Conservation (phyloP, 176 grass and related monocot species). For the Triticum timopheevii region DNA sequence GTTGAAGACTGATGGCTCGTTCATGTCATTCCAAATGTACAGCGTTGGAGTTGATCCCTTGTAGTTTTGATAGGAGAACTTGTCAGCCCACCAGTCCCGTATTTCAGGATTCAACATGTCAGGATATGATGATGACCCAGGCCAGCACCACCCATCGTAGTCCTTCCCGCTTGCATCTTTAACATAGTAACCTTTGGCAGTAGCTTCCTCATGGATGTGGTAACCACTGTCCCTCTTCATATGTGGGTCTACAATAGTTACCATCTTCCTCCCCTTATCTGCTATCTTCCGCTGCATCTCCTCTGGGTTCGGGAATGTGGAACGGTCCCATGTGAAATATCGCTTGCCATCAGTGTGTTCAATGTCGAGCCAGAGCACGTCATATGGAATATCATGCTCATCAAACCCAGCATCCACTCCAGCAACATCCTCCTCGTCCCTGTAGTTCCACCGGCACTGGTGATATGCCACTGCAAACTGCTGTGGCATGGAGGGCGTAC, state of each 20-base stretch:
- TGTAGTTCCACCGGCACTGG: slow-evolving; percentile 96
- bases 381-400: slow-evolving; percentile 92
- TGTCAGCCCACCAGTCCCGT: slow-evolving; percentile 92
- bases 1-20: slow-evolving; percentile 97
- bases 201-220: slow-evolving; percentile 78
- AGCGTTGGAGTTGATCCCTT: slow-evolving; percentile 82
- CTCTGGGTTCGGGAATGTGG: slow-evolving; percentile 70
- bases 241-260: slow-evolving; percentile 93
- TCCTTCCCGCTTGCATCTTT: slow-evolving; percentile 80
- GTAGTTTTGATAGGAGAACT: slow-evolving; percentile 77
- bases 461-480: slow-evolving; percentile 83
- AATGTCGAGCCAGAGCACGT: slow-evolving; percentile 96
- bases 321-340: slow-evolving; percentile 93
- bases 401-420: slow-evolving; percentile 81
- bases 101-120: slow-evolving; percentile 94
- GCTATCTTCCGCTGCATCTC: slow-evolving; percentile 78
- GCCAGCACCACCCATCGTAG: slow-evolving; percentile 96
- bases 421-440: slow-evolving; percentile 90
- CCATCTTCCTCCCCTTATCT: slow-evolving; percentile 87
- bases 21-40: slow-evolving; percentile 99
- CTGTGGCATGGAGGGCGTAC: slow-evolving; percentile 76
- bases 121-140: slow-evolving; percentile 81
- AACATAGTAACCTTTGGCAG: slow-evolving; percentile 85
- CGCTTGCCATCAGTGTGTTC: slow-evolving; percentile 91
- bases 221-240: slow-evolving; percentile 79